These are phyloP conservation scores for Dothideomycetes sp. DNA, from an alignment of 2,329 filamentous ascomycete species.

Conservation along the genomic window DNA sequence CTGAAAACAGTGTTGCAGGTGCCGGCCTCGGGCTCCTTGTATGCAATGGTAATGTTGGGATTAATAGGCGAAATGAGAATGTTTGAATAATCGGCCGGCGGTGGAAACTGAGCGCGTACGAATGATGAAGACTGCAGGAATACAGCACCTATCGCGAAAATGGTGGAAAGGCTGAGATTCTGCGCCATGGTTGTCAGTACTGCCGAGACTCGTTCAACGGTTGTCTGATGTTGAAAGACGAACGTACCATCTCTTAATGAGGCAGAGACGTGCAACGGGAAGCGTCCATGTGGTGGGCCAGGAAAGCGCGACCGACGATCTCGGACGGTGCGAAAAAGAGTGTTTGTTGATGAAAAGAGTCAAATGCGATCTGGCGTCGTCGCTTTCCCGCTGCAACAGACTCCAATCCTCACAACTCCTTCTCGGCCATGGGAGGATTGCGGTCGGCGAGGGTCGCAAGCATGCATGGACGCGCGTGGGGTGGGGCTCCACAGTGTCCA, in stretches of 20 bases:
- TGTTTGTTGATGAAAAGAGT: no score
- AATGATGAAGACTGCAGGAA: background rate
- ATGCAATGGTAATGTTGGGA: slow-evolving; percentile 53
- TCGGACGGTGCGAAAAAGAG: no score
- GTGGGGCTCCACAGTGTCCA: no score
- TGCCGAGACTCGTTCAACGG: background rate
- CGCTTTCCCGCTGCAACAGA: no score
- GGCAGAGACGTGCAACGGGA: background rate
- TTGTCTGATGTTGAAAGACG: background rate
- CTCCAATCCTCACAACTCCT: no score
- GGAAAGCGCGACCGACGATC: background rate
- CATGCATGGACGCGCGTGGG: no score
- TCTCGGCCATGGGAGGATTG: no score
- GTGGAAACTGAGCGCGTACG: slow-evolving; percentile 26
- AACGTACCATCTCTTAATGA: background rate
- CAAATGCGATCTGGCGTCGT: no score
- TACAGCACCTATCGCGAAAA: background rate
- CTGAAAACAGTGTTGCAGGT: slow-evolving; percentile 56
- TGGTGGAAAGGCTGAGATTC: background rate
- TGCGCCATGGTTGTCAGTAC: background rate
- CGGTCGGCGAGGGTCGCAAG: no score
- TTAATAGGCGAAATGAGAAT: slow-evolving; percentile 53
- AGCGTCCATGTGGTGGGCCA: background rate
- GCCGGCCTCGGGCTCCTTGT: slow-evolving; percentile 49
- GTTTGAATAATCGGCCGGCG: slow-evolving; percentile 31